Evolutionary conservation across 192 early-diverging fungal genomes (phyloP).

Genomic region (Coemansia sp.): DNA sequence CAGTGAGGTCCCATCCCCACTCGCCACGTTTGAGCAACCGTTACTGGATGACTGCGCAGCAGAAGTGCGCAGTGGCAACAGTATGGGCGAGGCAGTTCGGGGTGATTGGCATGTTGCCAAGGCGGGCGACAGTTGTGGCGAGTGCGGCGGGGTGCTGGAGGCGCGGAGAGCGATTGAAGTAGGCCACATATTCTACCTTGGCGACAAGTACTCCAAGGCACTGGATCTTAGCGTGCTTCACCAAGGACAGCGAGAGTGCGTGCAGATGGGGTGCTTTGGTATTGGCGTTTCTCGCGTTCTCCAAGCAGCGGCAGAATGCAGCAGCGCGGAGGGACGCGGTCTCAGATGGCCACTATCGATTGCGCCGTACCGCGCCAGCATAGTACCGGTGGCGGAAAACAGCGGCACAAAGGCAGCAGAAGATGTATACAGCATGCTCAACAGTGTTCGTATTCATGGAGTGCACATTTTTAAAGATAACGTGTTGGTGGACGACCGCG

Average conservation of each 20-base stretch:
- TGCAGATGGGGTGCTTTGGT: slow-evolving; percentile 92
- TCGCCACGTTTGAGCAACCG: not conserved
- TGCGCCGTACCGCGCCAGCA: slow-evolving; percentile 72
- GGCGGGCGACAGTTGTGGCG: slow-evolving; percentile 28
- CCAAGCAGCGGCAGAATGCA: slow-evolving; percentile 75
- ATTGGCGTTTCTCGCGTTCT: slow-evolving; percentile 83
- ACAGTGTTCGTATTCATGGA: not conserved
- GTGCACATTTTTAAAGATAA: slow-evolving; percentile 39
- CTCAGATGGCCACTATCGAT: slow-evolving; percentile 80
- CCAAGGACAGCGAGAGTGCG: slow-evolving; percentile 38
- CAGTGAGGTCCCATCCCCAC: not conserved
- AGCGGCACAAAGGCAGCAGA: slow-evolving; percentile 3
- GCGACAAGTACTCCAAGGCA: slow-evolving; percentile 80
- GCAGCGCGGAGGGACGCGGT: slow-evolving; percentile 54
- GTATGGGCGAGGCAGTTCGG: not conserved
- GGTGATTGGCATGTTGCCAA: slow-evolving; percentile 46
- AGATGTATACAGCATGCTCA: slow-evolving; percentile 17
- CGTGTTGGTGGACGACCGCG: slow-evolving; percentile 73
- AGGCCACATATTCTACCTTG: slow-evolving; percentile 87
- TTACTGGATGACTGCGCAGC: slow-evolving; percentile 2
- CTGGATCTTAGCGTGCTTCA: slow-evolving; percentile 61
- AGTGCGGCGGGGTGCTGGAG: slow-evolving; percentile 19
- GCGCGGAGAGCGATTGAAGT: slow-evolving; percentile 69
- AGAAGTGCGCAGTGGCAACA: not conserved
- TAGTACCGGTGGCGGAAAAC: slow-evolving; percentile 57